Evolutionary conservation across 768 basidiomycete species (phyloP), one percentile per base, ranked within the genome.

Genomic region (Amyloporia xantha): DNA sequence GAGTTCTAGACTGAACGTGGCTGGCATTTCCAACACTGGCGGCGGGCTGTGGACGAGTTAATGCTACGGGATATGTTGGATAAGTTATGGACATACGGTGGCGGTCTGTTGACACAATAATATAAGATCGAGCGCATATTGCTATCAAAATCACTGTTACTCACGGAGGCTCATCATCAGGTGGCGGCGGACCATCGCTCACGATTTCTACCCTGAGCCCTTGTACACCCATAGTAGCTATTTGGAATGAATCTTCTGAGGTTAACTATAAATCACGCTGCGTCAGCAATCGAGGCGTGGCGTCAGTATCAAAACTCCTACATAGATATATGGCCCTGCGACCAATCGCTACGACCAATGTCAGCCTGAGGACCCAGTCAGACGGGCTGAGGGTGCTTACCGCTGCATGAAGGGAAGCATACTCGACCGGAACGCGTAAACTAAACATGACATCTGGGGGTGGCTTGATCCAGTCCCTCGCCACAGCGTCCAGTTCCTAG

Each of bases 141-240:
- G 15, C 27, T 23, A 37, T 25, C 20, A 23, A n/a, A n/a, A n/a
- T n/a, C n/a, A 33, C 28, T 35, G 13, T 23, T 37, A 76, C 84
- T 73, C 63, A 90, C 88, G 85, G 84, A 56, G 86, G 84, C 57
- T 89, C 87, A 47, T 88, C 62, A 15, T 55, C 82, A 41, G 86
- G 84, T 12, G 88, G 90, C 3, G 90, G 90, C 5, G 90, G 88
- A 5, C 77, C 84, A 67, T 92, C 90, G 44, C 81, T 81, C 42
- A 90, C 84, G 48, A 92, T 89, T 66, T 92, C 90, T 43, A 92
- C 87, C 35, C 88, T 77, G 51, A 89, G 74, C 46, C 86, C 88
- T 62, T 86, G 83, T 10, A 88, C 81, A 47, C 85, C 84, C 75
- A 84, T 82, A 49, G 79, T 78, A n/a, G 90, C 88, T 53, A 92